A percentile compares a stretch with the other conserved stretches of the same genome.
Conservation (phyloP, 2,329 filamentous ascomycete species). For the Trichoderma sp. region DNA sequence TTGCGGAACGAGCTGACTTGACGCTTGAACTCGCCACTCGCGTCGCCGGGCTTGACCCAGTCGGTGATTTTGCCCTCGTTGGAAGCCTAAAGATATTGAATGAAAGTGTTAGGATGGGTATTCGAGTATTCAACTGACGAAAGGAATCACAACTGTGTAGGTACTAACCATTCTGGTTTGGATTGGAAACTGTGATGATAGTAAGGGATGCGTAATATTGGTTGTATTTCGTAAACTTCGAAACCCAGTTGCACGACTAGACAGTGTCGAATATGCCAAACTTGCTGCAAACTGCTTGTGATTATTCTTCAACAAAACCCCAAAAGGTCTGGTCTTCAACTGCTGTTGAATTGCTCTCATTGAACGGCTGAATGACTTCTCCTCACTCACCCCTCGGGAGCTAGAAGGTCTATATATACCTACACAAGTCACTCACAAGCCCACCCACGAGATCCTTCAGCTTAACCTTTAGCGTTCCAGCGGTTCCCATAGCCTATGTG, state of each 20-base stretch:
- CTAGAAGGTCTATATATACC: constrained; percentile 25
- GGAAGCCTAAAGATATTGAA: constrained; percentile 30
- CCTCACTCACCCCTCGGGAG: background rate
- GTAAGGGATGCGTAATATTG: background rate
- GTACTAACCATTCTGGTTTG: constrained; percentile 12
- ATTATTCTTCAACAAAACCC: background rate
- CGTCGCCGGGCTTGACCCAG: constrained; percentile 77
- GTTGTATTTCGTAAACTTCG: background rate
- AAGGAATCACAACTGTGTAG: background rate
- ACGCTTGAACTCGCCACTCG: constrained; percentile 88
- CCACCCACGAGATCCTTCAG: constrained; percentile 23
- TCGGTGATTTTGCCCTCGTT: constrained; percentile 58
- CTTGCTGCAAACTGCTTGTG: background rate
- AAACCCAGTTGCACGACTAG: background rate
- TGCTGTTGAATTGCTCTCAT: constrained; percentile 4
- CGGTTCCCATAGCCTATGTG: background rate
- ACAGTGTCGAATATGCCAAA: background rate
- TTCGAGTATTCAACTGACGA: background rate
- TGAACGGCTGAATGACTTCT: background rate
- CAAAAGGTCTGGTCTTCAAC: background rate
- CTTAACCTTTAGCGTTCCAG: background rate
- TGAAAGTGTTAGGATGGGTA: constrained; percentile 22
- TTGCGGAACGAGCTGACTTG: constrained; percentile 79
- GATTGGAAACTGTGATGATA: background rate
- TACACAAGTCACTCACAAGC: background rate